These are phyloP conservation scores for Dactylella cylindrospora DNA, from an alignment of 2,329 filamentous ascomycete genomes.

Conservation along the genomic window DNA sequence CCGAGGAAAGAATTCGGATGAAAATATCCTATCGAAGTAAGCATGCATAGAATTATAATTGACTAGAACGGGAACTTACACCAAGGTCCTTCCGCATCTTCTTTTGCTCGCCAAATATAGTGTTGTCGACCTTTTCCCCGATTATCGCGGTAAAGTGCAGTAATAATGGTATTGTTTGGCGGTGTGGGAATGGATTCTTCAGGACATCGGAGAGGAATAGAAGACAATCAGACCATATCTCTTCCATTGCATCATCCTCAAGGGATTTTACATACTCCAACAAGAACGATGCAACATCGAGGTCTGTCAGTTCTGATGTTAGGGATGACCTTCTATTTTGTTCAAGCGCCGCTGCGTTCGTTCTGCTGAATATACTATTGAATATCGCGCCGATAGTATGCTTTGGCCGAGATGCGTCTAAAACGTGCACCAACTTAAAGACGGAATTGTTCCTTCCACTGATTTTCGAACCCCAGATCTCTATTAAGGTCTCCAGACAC, in stretches of 20 bases:
- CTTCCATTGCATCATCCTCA: constrained; percentile 96
- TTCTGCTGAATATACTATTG: constrained; percentile 92
- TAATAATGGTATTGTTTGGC: constrained; percentile 81
- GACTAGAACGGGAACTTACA: constrained; percentile 35
- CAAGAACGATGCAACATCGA: constrained; percentile 82
- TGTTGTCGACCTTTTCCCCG: constrained; percentile 95
- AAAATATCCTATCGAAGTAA: constrained; percentile 73
- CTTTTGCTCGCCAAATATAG: constrained; percentile 48
- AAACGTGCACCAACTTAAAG: constrained; percentile 81
- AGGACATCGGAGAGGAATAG: constrained; percentile 86
- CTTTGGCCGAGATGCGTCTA: constrained; percentile 87
- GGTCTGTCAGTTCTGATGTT: constrained; percentile 79
- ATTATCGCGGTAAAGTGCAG: constrained; percentile 86
- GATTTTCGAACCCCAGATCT: constrained; percentile 67
- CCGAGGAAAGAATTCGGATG: constrained; percentile 80
- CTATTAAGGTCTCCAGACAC: constrained; percentile 86
- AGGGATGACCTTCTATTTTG: constrained; percentile 79
- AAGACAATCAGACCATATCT: constrained; percentile 95
- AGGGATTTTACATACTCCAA: constrained; percentile 86
- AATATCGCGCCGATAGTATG: constrained; percentile 92
- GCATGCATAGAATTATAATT: background rate
- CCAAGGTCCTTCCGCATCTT: constrained; percentile 49
- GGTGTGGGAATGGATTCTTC: constrained; percentile 89
- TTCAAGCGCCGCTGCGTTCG: constrained; percentile 78
- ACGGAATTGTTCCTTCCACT: constrained; percentile 64